Conservation (phyloP, 73 alveolate species). For the Urostyla sp. region DNA sequence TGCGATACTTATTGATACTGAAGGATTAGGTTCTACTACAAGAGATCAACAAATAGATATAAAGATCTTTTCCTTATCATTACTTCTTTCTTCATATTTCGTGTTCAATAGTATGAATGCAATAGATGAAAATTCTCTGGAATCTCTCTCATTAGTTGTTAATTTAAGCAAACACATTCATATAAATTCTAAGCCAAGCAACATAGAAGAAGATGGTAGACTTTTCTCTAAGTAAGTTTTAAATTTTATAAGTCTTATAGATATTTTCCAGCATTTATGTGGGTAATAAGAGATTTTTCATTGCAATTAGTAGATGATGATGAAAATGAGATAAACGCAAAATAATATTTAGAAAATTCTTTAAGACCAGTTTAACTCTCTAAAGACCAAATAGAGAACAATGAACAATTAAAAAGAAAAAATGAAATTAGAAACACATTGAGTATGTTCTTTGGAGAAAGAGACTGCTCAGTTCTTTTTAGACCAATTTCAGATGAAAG, state of each 20-base stretch:
- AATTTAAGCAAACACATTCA: constrained; percentile 94
- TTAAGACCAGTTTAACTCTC: constrained; percentile 74
- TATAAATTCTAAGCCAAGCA: constrained; percentile 58
- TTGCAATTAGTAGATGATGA: constrained; percentile 85
- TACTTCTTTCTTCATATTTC: constrained; percentile 88
- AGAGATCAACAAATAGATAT: constrained; percentile 93
- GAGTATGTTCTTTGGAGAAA: constrained; percentile 85
- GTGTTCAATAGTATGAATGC: constrained; percentile 97
- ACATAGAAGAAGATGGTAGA: constrained; percentile 52
- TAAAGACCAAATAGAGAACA: constrained; percentile 59
- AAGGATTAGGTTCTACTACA: constrained; percentile 93
- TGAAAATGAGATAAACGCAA: constrained; percentile 72
- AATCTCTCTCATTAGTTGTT: constrained; percentile 83
- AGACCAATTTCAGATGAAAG: constrained; percentile 98
- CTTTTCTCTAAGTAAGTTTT: constrained; percentile 83
- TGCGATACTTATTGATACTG: constrained; percentile 85
- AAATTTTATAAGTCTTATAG: no score
- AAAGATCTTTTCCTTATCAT: constrained; percentile 89
- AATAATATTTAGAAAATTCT: constrained; percentile 84
- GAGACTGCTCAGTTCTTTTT: constrained; percentile 95
- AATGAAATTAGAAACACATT: constrained; percentile 88
- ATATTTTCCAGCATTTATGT: constrained; percentile 94
- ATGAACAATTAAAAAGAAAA: constrained; percentile 77
- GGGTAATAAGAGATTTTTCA: constrained; percentile 99
- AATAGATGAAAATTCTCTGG: constrained; percentile 96